phyloP scores from a whole-genome alignment of 2,329 filamentous ascomycete genomes.

The Chaetomiaceae sp. region DNA sequence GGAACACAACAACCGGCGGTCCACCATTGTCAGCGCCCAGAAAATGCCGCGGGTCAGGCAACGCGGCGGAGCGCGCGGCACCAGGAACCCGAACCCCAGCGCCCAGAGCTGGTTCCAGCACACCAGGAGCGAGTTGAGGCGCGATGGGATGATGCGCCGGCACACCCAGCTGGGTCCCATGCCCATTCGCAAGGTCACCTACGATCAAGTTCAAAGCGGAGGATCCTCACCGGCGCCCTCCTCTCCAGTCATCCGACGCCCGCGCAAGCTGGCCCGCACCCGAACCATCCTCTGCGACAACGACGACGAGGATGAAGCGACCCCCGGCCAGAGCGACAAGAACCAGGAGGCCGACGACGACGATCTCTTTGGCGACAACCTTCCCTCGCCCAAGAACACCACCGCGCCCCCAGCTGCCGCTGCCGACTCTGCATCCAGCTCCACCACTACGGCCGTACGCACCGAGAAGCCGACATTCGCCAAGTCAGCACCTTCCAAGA shows the following conservation, averaged over 20 bases:
- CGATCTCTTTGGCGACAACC: conserved; percentile 17
- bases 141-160: too few relatives aligned
- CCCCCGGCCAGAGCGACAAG: conserved; percentile 21
- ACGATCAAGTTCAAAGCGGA: not conserved
- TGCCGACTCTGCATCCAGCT: too few relatives aligned
- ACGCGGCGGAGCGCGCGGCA: too few relatives aligned
- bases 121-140: conserved; percentile 50
- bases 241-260: conserved; percentile 10
- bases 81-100: too few relatives aligned
- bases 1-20: conserved; percentile 51
- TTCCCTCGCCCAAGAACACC: too few relatives aligned
- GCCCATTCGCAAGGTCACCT: too few relatives aligned
- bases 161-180: too few relatives aligned
- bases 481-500: not conserved
- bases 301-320: conserved; percentile 27
- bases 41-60: too few relatives aligned
- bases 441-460: too few relatives aligned
- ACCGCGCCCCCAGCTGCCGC: too few relatives aligned
- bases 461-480: not conserved
- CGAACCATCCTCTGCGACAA: conserved; percentile 21
- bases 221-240: too few relatives aligned
- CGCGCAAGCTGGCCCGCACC: too few relatives aligned
- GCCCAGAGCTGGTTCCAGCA: conserved; percentile 51
- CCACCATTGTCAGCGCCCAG: conserved; percentile 47
- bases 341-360: not conserved